phyloP scores from a whole-genome alignment of 805 yeast genomes.

The Metschnikowia proteae region DNA sequence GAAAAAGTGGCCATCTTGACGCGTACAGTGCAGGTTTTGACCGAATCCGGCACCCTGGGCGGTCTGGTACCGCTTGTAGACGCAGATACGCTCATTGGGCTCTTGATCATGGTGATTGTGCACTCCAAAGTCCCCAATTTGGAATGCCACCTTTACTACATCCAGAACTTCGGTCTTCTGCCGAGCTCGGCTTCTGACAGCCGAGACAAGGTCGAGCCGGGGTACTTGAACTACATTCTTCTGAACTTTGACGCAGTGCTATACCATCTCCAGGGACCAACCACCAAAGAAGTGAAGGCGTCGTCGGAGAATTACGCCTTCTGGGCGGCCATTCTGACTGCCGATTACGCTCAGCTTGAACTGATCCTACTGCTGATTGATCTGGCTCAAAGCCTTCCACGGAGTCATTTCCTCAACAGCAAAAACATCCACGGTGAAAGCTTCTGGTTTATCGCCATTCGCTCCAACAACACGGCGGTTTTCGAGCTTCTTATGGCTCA shows the following conservation, averaged over 20 bases:
- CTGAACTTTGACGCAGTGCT: constrained; percentile 84
- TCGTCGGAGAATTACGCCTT: constrained; percentile 50
- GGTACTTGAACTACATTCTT: constrained; percentile 69
- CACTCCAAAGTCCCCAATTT: constrained; percentile 57
- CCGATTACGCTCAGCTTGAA: constrained; percentile 20
- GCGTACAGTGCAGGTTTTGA: constrained; percentile 50
- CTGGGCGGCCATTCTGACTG: constrained; percentile 47
- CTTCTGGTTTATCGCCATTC: constrained; percentile 58
- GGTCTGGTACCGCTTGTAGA: constrained; percentile 43
- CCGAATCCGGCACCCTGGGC: constrained; percentile 21
- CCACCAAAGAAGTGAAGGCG: constrained; percentile 30
- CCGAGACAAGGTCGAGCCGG: constrained; percentile 35
- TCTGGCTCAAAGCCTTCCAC: constrained; percentile 16
- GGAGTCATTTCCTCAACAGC: constrained; percentile 22
- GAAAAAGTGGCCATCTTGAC: constrained; percentile 48
- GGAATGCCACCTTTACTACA: constrained; percentile 61
- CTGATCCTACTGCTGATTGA: constrained; percentile 14
- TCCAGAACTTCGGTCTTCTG: constrained; percentile 52
- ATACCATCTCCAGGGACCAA: constrained; percentile 45
- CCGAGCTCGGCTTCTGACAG: not conserved
- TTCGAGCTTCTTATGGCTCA: constrained; percentile 46
- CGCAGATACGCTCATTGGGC: constrained; percentile 77
- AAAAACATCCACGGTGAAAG: constrained; percentile 60
- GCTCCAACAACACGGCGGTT: constrained; percentile 40
- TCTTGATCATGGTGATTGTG: constrained; percentile 66